Conservation (phyloP, 495 filamentous ascomycete species). For the Massariosphaeria phaeospora region DNA sequence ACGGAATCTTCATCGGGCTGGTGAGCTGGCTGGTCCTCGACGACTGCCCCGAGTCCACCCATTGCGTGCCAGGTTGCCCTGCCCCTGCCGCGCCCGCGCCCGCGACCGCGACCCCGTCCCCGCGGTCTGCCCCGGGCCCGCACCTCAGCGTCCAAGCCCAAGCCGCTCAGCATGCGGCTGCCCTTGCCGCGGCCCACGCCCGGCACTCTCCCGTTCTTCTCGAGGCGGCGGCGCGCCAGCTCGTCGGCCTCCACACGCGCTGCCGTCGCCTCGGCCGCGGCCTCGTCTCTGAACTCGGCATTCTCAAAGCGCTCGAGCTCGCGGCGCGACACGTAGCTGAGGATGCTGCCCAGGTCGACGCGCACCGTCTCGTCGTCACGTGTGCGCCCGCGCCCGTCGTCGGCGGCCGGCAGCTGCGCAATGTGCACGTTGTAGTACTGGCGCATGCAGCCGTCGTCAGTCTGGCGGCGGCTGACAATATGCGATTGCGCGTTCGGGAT, state of each 20-base stretch:
- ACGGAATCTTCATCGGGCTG: not conserved
- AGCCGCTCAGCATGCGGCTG: not conserved
- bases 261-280: conserved; percentile 1
- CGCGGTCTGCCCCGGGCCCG: conserved; percentile 4
- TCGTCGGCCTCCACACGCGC: conserved; percentile 4
- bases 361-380: not conserved
- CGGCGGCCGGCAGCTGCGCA: not conserved
- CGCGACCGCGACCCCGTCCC: conserved; percentile 1
- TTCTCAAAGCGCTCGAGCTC: conserved; percentile 24
- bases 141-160: not conserved
- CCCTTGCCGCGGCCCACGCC: not conserved
- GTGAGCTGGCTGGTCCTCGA: not conserved
- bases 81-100: not conserved
- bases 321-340: conserved; percentile 1
- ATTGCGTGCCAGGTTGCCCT: not conserved
- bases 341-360: conserved; percentile 15
- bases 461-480: conserved; percentile 13
- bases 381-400: not conserved
- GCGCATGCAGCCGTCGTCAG: conserved; percentile 1
- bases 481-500: conserved; percentile 8
- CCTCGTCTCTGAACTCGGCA: conserved; percentile 13
- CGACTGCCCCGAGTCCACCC: not conserved
- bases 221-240: conserved; percentile 1
- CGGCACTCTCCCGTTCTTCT: conserved; percentile 9
- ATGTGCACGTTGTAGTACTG: conserved; percentile 10